phyloP scores from a whole-genome alignment of 2,329 filamentous ascomycete species.

The Diaporthe helianthi region DNA sequence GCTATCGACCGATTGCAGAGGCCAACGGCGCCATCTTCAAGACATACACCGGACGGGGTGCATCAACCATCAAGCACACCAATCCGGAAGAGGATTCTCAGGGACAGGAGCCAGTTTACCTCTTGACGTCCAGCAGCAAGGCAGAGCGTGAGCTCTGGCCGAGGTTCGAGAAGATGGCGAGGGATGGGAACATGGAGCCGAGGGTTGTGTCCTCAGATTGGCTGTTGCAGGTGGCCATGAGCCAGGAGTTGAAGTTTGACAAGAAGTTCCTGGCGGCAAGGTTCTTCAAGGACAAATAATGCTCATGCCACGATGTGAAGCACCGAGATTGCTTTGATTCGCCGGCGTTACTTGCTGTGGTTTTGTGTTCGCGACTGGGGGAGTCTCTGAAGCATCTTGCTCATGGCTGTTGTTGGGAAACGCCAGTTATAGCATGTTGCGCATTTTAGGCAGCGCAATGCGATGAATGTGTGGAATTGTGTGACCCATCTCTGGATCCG shows the following conservation, averaged over 20 bases:
- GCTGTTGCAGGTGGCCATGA: conserved; percentile 89
- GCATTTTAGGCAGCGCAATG: neutral
- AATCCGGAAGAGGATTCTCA: conserved; percentile 67
- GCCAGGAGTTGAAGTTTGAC: conserved; percentile 76
- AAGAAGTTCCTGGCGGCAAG: conserved; percentile 64
- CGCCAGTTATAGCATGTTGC: neutral
- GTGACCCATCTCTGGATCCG: neutral
- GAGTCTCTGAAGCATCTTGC: conserved; percentile 8
- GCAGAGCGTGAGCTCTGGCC: conserved; percentile 80
- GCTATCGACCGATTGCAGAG: conserved; percentile 84
- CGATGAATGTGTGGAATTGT: neutral
- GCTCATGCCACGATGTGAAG: neutral
- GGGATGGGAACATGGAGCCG: conserved; percentile 78
- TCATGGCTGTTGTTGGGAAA: neutral
- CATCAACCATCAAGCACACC: conserved; percentile 70
- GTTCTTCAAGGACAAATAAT: conserved; percentile 45
- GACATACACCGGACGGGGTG: conserved; percentile 76
- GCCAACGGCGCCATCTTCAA: conserved; percentile 87
- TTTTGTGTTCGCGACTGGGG: conserved; percentile 17
- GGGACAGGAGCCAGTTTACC: conserved; percentile 77
- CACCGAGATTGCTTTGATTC: neutral
- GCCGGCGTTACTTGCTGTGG: neutral
- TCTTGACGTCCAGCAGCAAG: conserved; percentile 73
- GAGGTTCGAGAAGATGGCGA: conserved; percentile 80
- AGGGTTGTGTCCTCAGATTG: conserved; percentile 86